Evolutionary conservation across 345 rosid species (phyloP).

Genomic region (Eucalyptus rudis): DNA sequence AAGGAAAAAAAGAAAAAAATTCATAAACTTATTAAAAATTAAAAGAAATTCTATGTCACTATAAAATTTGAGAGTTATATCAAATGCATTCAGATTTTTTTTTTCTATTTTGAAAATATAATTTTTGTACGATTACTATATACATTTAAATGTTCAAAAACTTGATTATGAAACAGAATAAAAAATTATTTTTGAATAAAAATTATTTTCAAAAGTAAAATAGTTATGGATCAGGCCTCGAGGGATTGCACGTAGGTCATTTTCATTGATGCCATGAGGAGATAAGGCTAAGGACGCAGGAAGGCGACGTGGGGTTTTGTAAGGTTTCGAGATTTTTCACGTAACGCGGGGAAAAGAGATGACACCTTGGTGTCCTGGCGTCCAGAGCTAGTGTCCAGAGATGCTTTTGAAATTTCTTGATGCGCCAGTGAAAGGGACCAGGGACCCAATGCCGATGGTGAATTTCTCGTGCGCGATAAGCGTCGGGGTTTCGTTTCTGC

Average conservation of each 20-base stretch:
- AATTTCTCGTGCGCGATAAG: neutral
- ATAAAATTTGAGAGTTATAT: too few relatives aligned
- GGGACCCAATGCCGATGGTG: neutral
- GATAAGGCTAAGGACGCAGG: neutral
- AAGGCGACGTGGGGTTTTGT: neutral
- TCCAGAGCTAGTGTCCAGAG: neutral
- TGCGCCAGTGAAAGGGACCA: neutral
- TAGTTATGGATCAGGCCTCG: too few relatives aligned
- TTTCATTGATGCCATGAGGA: neutral
- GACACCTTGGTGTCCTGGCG: neutral
- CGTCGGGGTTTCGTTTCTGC: neutral
- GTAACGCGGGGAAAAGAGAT: neutral
- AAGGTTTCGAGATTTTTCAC: neutral
- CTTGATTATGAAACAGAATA: accelerated
- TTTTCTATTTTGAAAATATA: too few relatives aligned
- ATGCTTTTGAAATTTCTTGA: neutral
- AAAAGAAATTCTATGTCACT: accelerated
- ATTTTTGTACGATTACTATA: too few relatives aligned
- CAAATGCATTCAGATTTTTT: too few relatives aligned
- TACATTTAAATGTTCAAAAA: too few relatives aligned
- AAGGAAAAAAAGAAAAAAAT: too few relatives aligned
- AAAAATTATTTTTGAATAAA: too few relatives aligned
- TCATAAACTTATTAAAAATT: too few relatives aligned
- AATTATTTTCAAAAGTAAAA: too few relatives aligned
- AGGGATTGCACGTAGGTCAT: neutral